Base-by-base conservation (phyloP, 495 filamentous ascomycete genomes). In the Ramalina peruviana region DNA sequence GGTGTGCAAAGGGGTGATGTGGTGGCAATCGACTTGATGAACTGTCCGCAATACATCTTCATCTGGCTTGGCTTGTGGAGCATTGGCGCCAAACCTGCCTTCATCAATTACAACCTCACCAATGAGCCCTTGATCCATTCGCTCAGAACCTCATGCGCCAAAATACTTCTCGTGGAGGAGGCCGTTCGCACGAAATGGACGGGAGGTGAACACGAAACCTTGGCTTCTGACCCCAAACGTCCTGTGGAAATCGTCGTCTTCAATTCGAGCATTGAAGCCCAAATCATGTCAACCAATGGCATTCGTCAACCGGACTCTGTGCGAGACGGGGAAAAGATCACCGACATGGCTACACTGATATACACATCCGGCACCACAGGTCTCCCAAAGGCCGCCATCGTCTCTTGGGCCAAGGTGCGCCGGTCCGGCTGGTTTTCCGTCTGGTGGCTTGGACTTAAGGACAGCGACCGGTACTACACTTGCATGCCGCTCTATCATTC, bases 401-500 rank as follows among this genome's bases (percentile, higher is more conserved):
- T 96, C 25, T 78, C 76, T 40, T 95, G 86, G 85, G 67, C 62
- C 41, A 96, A 95, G 60, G 67, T 68, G 12, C 65, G 65, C 52
- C 48, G 72, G 11, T 74, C 74, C 2, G 65, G 66, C 21, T 56
- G 67, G 9, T 83, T 88, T 55, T 65, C 77, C 0, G 57, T 65
- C 1, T 57, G 68, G 11, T 86, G 76, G 71, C 62, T 87, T 52
- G 58, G 65, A 0, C 64, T 88, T 6, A 55, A 55, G 2, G 54
- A 55, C 12, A 74, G 67, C 12, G 89, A 96, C 56, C 72, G 82
- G 20, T 80, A 88, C 59, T 96, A 92, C 66, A 94, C 90, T 40
- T 86, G 80, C 51, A 96, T 97, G 88, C 92, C 92, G 0, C 75
- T 98, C 15, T 98, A 98, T 59, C 92, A 98, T 65, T 79, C 83